These are phyloP conservation scores for Sicyos baderoa DNA, from an alignment of 306 rosid species.

Conservation along the genomic window DNA sequence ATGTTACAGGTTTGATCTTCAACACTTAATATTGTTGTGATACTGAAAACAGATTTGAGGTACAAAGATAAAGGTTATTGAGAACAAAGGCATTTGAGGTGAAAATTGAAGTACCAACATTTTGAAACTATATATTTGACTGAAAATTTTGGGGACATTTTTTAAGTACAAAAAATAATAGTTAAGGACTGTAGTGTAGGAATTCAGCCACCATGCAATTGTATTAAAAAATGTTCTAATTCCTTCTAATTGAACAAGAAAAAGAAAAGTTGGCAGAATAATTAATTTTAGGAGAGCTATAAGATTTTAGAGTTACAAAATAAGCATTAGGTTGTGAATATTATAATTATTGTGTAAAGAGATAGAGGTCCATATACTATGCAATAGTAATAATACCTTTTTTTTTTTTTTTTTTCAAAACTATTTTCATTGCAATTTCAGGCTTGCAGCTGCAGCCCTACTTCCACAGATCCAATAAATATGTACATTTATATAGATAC, in stretches of 20 bases:
- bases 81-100: no score
- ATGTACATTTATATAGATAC: no score
- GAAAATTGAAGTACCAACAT: no score
- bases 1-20: no score
- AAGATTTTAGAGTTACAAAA: not conserved
- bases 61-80: no score
- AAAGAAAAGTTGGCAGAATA: not conserved
- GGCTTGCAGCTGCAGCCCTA: constrained; percentile 14
- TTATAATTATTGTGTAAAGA: not conserved
- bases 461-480: not conserved
- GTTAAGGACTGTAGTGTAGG: not conserved
- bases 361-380: no score
- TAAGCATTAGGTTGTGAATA: not conserved
- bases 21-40: no score
- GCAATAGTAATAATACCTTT: not conserved
- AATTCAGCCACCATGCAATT: constrained; percentile 8
- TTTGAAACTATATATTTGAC: no score
- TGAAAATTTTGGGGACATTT: no score
- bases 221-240: not conserved
- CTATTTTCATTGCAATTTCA: not conserved
- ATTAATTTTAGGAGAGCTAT: not conserved
- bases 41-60: no score
- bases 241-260: no score
- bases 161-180: no score
- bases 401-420: not conserved